Conservation (phyloP, 495 filamentous ascomycete species). For the Podospora tetraspora region DNA sequence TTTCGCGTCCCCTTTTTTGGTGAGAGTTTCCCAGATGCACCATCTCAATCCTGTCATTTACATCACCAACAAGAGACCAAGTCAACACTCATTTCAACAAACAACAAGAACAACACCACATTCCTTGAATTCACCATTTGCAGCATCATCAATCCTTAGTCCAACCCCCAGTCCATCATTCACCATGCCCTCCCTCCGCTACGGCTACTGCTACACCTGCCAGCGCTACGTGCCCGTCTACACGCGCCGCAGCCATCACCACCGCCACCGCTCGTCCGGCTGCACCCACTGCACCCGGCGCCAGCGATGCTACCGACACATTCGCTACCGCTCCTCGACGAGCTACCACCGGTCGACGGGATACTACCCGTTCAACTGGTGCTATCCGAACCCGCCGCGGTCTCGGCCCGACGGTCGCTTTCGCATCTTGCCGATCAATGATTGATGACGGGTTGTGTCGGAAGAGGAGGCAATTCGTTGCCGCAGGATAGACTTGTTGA, state of each 20-base stretch:
- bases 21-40: background rate
- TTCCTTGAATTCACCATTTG: background rate
- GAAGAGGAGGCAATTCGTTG: too few species aligned
- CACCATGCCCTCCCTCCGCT: constrained; percentile 2
- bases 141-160: background rate
- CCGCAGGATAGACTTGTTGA: too few species aligned
- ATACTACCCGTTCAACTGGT: background rate
- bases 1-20: too few species aligned
- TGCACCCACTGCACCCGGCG: background rate
- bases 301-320: background rate
- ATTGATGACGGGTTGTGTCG: background rate
- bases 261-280: background rate
- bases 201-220: constrained; percentile 12
- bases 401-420: background rate
- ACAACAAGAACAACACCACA: background rate
- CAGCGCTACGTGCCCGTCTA: constrained; percentile 11
- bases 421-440: background rate
- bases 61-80: background rate
- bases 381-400: background rate
- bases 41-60: background rate
- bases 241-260: background rate
- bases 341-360: background rate
- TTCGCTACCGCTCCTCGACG: background rate
- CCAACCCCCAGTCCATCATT: background rate
- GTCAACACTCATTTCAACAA: background rate